Evolutionary conservation across 305 asterid genomes (phyloP), one percentile per base, ranked within the genome.

Genomic region (Fraxinus greggii): DNA sequence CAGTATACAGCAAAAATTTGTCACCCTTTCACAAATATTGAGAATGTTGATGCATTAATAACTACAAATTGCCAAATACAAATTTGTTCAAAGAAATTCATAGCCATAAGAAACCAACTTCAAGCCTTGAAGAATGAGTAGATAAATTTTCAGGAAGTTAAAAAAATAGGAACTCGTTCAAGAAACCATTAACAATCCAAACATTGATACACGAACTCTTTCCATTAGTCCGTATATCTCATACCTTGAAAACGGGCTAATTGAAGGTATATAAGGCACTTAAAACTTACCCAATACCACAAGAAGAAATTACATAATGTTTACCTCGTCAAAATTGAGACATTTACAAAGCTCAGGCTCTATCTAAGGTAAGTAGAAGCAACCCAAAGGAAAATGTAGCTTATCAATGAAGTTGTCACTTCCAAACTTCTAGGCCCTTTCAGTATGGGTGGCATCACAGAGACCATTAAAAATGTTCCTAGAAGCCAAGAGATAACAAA

Each of bases 381-480:
- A 86, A 90, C 88, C 98, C 98, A 95, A 32, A 95, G 91, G 84
- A 95, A 82, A 81, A 92, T 86, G 88, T 93, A 95, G 90, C 96
- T 92, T 87, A 95, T 83, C 92, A 95, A 79, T 54, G 98, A 92
- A 70, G 99, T 95, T 17, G 97, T 89, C 80, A 95, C 98, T 92
- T 95, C 97, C 94, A 95, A 87, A 86, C 97, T 94, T 86, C 90
- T 91, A 59, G 92, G 92, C 78, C 97, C 97, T 88, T 89, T 92
- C 74, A 93, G 93, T 86, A 94, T 78, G 1, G 98, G 97, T 75
- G 99, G 99, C 87, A 95, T 88, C 87, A 95, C 97, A 78, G 98
- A 93, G 48, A 94, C 99, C 97, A 95, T 95, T 88, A 95, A 80
- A 88, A 95, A 95, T 26, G 98, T 95, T 77, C 99, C 99, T 21